Base-by-base conservation (phyloP, 1,284 basidiomycete species). In the Schizopora paradoxa region DNA sequence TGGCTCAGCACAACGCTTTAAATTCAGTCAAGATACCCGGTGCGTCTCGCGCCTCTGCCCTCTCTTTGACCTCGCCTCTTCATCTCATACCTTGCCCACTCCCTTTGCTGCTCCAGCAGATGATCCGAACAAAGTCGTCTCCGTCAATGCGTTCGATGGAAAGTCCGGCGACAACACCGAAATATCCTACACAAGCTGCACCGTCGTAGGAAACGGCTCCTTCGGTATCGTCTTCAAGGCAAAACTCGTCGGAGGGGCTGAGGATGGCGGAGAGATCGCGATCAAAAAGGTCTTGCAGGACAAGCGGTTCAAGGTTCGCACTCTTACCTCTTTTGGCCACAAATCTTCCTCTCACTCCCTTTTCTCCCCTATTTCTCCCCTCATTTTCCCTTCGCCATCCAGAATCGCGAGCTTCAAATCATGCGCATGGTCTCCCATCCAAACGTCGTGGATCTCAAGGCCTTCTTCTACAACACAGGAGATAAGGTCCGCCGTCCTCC, bases 231-330 rank as follows among this genome's bases (percentile, higher is more conserved):
- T 99, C 54, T 99, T 96, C 68, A 91, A 90, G 62, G 82, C 87
- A 55, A 81, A 81, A 68, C 74, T 90, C 51, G 70, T 86, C 44
- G 72, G 74, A 23, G 73, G 76, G 5, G 66, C 75, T 34, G 76
- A 77, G 59, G 74, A 77, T 27, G 74, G 74, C 21, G 85, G 89
- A 51, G 93, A 97, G 59, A 96, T 99, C 60, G 95, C 95, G 46
- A 99, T 99, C 79, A 99, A 99, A 84, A 99, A 98, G 76, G 95
- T 99, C 43, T 70, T 99, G 56, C 95, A 99, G 76, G 95, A 99
- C 75, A 99, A 99, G 79, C 84, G 95, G 56, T 99, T 99, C 86
- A 99, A 99, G 90, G 94, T 93, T 56, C 51, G 78, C 59, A 18
- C 14, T 22, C n/a, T 31, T n/a, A n/a, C n/a, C n/a, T n/a, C n/a